phyloP scores from a whole-genome alignment of 1,284 basidiomycete species.

The Trametes polyzona region DNA sequence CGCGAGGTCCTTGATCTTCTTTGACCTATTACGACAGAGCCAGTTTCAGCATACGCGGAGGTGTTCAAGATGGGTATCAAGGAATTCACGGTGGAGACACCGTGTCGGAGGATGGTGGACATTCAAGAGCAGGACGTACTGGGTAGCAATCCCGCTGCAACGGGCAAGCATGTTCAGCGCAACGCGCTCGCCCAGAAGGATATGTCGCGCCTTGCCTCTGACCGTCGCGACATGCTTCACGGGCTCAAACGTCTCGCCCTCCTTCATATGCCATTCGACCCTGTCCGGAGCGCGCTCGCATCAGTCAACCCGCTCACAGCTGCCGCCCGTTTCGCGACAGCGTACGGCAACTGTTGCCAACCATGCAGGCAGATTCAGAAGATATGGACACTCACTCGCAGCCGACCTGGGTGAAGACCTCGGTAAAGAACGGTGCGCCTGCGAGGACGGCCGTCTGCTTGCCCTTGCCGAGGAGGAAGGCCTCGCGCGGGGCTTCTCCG shows the following conservation, averaged over 20 bases:
- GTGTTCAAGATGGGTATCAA: background rate
- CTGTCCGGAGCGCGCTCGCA: slow-evolving; percentile 46
- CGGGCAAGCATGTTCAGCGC: slow-evolving; percentile 94
- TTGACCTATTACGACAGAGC: slow-evolving; percentile 58
- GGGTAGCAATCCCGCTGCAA: slow-evolving; percentile 96
- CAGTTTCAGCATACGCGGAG: background rate
- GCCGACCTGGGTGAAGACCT: slow-evolving; percentile 88
- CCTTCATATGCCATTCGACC: slow-evolving; percentile 90
- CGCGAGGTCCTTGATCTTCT: slow-evolving; percentile 82
- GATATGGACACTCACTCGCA: slow-evolving; percentile 90
- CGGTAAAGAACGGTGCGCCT: slow-evolving; percentile 94
- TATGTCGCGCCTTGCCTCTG: slow-evolving; percentile 82
- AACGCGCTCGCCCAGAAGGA: slow-evolving; percentile 94
- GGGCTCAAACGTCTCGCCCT: slow-evolving; percentile 82
- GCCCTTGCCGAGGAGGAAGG: slow-evolving; percentile 90
- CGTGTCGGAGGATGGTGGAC: background rate
- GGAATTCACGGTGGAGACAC: background rate
- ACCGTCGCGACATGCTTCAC: slow-evolving; percentile 93
- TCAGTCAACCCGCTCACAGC: background rate
- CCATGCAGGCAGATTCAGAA: background rate
- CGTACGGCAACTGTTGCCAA: background rate
- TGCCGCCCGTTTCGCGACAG: background rate
- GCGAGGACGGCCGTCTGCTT: slow-evolving; percentile 80
- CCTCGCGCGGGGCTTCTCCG: slow-evolving; percentile 86
- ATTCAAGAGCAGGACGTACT: slow-evolving; percentile 57